Percentiles rank a stretch among this genome's conserved stretches.
Evolutionary conservation across 2,329 filamentous ascomycete genomes (phyloP).

Genomic region (Coniosporium tulheliwenetii): DNA sequence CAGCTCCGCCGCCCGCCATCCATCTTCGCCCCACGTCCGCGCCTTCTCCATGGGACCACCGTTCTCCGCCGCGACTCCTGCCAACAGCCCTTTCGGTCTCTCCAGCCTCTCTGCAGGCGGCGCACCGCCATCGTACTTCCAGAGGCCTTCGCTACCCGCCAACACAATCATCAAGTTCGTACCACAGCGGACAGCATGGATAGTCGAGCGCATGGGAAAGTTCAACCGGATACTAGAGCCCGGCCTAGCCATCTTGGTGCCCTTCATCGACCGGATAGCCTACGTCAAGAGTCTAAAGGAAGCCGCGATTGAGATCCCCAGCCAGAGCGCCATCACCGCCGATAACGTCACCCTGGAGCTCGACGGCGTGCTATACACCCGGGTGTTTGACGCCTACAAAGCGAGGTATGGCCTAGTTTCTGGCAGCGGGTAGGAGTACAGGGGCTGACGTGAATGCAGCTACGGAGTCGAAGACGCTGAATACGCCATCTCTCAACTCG

Average conservation of each 20-base stretch:
- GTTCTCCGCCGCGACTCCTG: not conserved
- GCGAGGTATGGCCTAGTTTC: slow-evolving; percentile 49
- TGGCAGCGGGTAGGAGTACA: no score
- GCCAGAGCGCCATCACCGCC: slow-evolving; percentile 92
- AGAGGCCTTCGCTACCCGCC: slow-evolving; percentile 51
- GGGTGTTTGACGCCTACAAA: slow-evolving; percentile 96
- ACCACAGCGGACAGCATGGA: slow-evolving; percentile 98
- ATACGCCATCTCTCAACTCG: slow-evolving; percentile 94
- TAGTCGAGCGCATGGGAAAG: slow-evolving; percentile 98
- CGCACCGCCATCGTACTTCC: slow-evolving; percentile 16
- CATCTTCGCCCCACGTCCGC: not conserved
- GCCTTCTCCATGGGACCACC: slow-evolving; percentile 3
- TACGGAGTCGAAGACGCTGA: slow-evolving; percentile 98
- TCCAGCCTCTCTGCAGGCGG: slow-evolving; percentile 21
- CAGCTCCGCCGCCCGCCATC: not conserved
- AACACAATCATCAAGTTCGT: slow-evolving; percentile 96
- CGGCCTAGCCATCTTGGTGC: slow-evolving; percentile 74
- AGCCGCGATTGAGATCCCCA: slow-evolving; percentile 88
- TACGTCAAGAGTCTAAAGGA: slow-evolving; percentile 98
- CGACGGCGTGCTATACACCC: slow-evolving; percentile 87
- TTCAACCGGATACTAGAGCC: slow-evolving; percentile 89
- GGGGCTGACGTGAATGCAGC: slow-evolving; percentile 30
- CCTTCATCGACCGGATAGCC: slow-evolving; percentile 86
- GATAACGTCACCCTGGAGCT: slow-evolving; percentile 96
- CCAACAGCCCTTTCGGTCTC: slow-evolving; percentile 2